Percentiles rank a stretch among this genome's conserved stretches.
Evolutionary conservation across 495 filamentous ascomycete genomes (phyloP).

Genomic region (Immersiella caudata): DNA sequence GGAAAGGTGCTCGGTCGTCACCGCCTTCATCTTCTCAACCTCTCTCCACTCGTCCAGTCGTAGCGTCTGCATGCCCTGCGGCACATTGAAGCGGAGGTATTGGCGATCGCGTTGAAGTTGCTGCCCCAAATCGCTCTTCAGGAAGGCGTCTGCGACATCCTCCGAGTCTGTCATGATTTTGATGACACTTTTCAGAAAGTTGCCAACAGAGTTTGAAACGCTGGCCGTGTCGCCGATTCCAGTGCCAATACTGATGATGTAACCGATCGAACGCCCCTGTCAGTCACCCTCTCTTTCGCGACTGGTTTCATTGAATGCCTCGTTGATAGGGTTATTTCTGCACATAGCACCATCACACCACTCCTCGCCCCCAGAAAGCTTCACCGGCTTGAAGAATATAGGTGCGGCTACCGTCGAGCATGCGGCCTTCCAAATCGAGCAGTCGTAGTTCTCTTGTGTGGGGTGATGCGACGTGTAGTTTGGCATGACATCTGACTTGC

Average conservation of each 20-base stretch:
- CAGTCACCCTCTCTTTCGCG: no score
- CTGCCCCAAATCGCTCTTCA: background rate
- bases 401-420: no score
- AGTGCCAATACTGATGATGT: no score
- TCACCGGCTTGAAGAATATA: no score
- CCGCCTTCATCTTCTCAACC: background rate
- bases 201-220: background rate
- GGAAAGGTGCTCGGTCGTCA: background rate
- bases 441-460: constrained; percentile 2
- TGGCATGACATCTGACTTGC: background rate
- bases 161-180: constrained; percentile 1
- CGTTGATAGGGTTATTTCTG: no score
- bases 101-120: background rate
- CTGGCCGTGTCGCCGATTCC: background rate
- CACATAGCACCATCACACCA: no score
- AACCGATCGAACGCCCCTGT: no score
- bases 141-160: background rate
- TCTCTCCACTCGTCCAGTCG: constrained; percentile 1
- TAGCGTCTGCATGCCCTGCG: background rate
- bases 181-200: background rate
- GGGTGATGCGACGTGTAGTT: background rate
- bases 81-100: constrained; percentile 3
- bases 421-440: background rate
- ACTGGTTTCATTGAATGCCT: no score
- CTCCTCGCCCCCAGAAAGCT: no score